These are phyloP conservation scores for Myriosclerotinia duriaeana DNA, from an alignment of 2,329 filamentous ascomycete species.

Conservation along the genomic window DNA sequence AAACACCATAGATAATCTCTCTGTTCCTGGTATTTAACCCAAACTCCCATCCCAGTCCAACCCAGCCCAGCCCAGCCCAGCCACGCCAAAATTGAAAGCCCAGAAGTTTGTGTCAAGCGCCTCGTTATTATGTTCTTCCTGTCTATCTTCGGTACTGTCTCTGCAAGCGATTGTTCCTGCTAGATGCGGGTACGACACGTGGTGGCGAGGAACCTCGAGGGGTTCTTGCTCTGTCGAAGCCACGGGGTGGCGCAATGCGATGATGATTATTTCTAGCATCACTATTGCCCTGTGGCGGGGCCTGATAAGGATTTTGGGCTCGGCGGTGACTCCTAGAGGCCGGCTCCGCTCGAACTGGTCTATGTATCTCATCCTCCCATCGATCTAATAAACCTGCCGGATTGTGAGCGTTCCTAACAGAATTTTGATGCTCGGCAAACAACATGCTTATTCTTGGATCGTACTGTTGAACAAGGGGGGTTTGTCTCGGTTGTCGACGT, in stretches of 20 bases:
- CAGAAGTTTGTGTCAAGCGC: slow-evolving; percentile 15
- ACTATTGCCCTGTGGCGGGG: not conserved
- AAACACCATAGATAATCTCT: not conserved
- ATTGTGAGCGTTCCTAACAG: slow-evolving; percentile 17
- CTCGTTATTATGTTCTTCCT: slow-evolving; percentile 9
- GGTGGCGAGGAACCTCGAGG: slow-evolving; percentile 35
- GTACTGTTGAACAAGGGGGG: slow-evolving; percentile 31
- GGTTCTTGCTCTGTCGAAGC: slow-evolving; percentile 32
- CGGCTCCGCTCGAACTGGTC: slow-evolving; percentile 22
- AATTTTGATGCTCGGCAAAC: slow-evolving; percentile 39
- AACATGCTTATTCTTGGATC: slow-evolving; percentile 39
- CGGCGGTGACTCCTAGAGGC: slow-evolving; percentile 21
- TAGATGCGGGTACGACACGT: slow-evolving; percentile 32
- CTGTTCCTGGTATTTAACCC: slow-evolving; percentile 6
- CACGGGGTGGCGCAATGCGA: slow-evolving; percentile 27
- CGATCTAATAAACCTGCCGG: slow-evolving; percentile 11
- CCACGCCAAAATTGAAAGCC: slow-evolving; percentile 21
- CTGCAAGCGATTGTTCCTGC: slow-evolving; percentile 28
- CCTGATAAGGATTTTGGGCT: slow-evolving; percentile 6
- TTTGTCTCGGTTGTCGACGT: slow-evolving; percentile 31
- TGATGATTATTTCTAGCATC: slow-evolving; percentile 20
- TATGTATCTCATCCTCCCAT: slow-evolving; percentile 19
- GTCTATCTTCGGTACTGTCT: slow-evolving; percentile 30
- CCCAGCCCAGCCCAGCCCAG: not conserved
- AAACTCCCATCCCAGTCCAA: slow-evolving; percentile 6